Evolutionary conservation across 2,329 filamentous ascomycete species (phyloP).

Genomic region (Ilyonectria robusta): DNA sequence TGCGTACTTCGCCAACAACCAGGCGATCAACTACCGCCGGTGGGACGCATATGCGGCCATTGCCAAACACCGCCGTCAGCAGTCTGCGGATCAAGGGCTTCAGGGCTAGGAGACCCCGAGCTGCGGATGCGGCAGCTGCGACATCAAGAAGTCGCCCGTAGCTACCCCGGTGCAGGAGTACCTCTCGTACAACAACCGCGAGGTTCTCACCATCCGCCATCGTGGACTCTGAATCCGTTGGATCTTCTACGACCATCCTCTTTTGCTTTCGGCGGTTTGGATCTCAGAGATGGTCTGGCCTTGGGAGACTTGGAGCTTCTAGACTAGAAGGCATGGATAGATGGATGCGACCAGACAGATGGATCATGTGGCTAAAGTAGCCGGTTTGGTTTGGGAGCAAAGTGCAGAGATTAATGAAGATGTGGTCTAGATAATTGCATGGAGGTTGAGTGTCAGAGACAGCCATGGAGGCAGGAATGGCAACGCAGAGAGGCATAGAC

Average conservation of each 20-base stretch:
- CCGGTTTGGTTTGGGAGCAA: neutral
- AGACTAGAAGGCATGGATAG: neutral
- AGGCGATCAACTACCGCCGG: slow-evolving; percentile 40
- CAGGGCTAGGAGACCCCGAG: slow-evolving; percentile 15
- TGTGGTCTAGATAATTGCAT: slow-evolving; percentile 1
- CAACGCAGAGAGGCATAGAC: neutral
- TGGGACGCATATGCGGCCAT: slow-evolving; percentile 45
- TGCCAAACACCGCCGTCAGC: slow-evolving; percentile 40
- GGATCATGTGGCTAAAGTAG: too few species aligned
- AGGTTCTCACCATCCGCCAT: neutral
- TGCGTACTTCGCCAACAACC: slow-evolving; percentile 36
- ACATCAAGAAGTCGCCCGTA: slow-evolving; percentile 23
- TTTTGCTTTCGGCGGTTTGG: neutral
- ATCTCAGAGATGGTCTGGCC: neutral
- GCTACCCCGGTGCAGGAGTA: slow-evolving; percentile 15
- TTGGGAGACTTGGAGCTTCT: neutral
- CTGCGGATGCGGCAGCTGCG: slow-evolving; percentile 26
- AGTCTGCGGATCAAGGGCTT: slow-evolving; percentile 23
- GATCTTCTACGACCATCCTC: neutral
- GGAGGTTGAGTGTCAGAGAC: neutral
- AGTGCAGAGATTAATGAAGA: neutral
- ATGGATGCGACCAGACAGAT: neutral
- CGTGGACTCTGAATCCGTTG: neutral
- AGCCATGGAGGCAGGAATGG: neutral
- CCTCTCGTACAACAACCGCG: neutral